Evolutionary conservation across 345 rosid genomes (phyloP).

Genomic region (Odontarrhena argentea): DNA sequence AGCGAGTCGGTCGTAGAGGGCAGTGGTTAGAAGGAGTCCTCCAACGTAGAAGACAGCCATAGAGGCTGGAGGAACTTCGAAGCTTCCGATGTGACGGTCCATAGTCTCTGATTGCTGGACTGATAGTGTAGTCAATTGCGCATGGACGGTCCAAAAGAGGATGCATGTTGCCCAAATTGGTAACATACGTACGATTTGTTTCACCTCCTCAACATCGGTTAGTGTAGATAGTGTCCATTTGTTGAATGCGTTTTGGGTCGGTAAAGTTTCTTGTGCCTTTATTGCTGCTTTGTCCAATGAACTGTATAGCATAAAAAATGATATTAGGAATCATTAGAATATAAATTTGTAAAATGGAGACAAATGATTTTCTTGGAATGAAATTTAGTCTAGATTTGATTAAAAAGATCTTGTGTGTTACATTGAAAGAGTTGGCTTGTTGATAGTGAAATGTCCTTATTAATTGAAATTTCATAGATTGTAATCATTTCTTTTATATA

Average conservation of each 20-base stretch:
- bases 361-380: not conserved
- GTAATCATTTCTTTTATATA: not conserved
- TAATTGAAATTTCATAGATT: slow-evolving; percentile 2
- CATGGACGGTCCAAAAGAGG: slow-evolving; percentile 94
- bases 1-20: slow-evolving; percentile 68
- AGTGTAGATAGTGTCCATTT: slow-evolving; percentile 83
- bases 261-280: slow-evolving; percentile 44
- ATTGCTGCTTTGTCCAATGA: slow-evolving; percentile 88
- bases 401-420: not conserved
- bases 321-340: not conserved
- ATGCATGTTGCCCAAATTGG: slow-evolving; percentile 93
- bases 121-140: slow-evolving; percentile 90
- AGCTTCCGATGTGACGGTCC: slow-evolving; percentile 87
- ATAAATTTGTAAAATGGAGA: not conserved
- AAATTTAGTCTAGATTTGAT: not conserved
- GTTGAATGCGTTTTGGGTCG: slow-evolving; percentile 38
- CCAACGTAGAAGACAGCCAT: slow-evolving; percentile 79
- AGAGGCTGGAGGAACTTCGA: slow-evolving; percentile 78
- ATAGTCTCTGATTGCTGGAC: slow-evolving; percentile 90
- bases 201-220: slow-evolving; percentile 94
- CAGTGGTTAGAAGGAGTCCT: slow-evolving; percentile 82
- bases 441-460: not conserved
- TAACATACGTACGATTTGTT: slow-evolving; percentile 78
- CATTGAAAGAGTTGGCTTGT: not conserved
- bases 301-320: slow-evolving; percentile 46